Evolutionary conservation across 148 eudicot species (phyloP).

Genomic region (Camellia japonica): DNA sequence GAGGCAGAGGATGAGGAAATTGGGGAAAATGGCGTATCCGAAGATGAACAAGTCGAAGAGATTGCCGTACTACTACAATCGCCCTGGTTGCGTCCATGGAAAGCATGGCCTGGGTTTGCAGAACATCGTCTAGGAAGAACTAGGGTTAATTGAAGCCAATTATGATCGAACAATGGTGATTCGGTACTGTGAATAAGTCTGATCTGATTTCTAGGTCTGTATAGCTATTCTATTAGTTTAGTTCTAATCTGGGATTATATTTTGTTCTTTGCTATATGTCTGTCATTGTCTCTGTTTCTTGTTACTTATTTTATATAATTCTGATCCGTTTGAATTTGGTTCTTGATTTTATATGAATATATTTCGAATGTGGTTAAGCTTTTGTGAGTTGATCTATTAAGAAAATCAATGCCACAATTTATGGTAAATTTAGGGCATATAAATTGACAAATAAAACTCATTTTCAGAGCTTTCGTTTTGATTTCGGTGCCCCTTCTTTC

Average conservation of each 20-base stretch:
- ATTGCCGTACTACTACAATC: conserved; percentile 34
- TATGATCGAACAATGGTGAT: neutral
- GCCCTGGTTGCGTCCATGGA: conserved; percentile 53
- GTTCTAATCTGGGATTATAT: too few relatives aligned
- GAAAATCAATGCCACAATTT: too few relatives aligned
- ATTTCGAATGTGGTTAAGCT: too few relatives aligned
- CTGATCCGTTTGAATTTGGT: conserved; percentile 2
- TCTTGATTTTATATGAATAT: neutral
- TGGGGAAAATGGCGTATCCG: conserved; percentile 58
- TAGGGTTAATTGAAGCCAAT: neutral
- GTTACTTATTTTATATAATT: neutral
- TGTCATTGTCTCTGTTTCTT: too few relatives aligned
- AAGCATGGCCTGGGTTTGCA: conserved; percentile 18
- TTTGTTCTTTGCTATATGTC: too few relatives aligned
- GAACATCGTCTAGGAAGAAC: neutral
- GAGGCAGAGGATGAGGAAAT: conserved; percentile 62
- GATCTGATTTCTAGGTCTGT: conserved; percentile 1
- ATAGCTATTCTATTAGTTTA: neutral
- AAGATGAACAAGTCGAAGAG: conserved; percentile 53
- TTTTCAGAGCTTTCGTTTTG: too few relatives aligned
- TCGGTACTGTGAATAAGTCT: neutral
- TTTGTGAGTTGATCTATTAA: too few relatives aligned
- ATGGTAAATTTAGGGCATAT: too few relatives aligned
- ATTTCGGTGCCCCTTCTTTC: too few relatives aligned
- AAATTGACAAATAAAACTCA: too few relatives aligned